A percentile compares a stretch with the other conserved stretches of the same genome.
Conservation (phyloP, 257 asterid genomes). For the Scutellaria baicalensis region DNA sequence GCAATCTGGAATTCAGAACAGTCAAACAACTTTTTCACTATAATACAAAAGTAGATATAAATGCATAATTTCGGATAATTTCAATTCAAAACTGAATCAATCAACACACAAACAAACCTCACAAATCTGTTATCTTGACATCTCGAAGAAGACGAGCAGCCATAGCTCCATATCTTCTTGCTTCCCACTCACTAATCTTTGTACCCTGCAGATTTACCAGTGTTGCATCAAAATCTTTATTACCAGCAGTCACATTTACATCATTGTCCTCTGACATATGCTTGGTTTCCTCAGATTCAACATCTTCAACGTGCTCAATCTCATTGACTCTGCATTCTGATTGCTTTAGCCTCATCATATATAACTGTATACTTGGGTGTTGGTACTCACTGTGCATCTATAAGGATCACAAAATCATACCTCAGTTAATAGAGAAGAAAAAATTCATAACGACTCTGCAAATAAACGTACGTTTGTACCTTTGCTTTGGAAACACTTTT, state of each 20-base stretch:
- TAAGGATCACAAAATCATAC: slow-evolving; percentile 4
- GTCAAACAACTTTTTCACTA: neutral
- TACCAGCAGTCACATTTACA: slow-evolving; percentile 10
- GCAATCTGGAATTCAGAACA: neutral
- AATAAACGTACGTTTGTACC: slow-evolving; percentile 30
- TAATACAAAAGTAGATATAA: neutral
- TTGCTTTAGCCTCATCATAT: slow-evolving; percentile 57
- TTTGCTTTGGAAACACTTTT: slow-evolving; percentile 73
- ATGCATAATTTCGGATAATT: neutral
- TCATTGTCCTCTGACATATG: slow-evolving; percentile 41
- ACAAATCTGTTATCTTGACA: slow-evolving; percentile 46
- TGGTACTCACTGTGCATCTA: slow-evolving; percentile 89
- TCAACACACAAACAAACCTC: neutral
- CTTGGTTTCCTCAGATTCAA: slow-evolving; percentile 24
- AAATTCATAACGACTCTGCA: neutral
- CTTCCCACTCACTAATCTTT: slow-evolving; percentile 76
- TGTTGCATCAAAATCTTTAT: slow-evolving; percentile 20
- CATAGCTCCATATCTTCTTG: slow-evolving; percentile 84
- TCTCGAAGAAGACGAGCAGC: slow-evolving; percentile 94
- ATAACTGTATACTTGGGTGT: slow-evolving; percentile 91
- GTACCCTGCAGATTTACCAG: slow-evolving; percentile 22
- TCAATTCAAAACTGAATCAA: neutral
- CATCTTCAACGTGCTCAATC: slow-evolving; percentile 20
- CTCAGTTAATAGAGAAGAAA: neutral
- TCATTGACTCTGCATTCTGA: slow-evolving; percentile 20